Percentiles rank a stretch among this genome's conserved stretches.
phyloP scores from a whole-genome alignment of 2,329 filamentous ascomycete species.

The Helotiales sp. region DNA sequence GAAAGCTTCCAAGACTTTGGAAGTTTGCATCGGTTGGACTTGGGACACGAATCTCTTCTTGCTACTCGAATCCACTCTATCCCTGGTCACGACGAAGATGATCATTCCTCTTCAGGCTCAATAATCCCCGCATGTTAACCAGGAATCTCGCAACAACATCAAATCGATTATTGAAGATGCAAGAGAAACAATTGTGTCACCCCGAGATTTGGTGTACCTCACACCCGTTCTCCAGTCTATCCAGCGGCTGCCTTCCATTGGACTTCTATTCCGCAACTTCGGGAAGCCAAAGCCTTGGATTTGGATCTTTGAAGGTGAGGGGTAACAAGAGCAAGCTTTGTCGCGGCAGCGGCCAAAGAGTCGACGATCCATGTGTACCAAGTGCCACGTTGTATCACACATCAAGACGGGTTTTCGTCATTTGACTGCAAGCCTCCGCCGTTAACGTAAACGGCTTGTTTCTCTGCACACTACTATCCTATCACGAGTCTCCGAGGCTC shows the following conservation, averaged over 20 bases:
- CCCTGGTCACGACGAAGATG: slow-evolving; percentile 1
- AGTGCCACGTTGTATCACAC: not conserved
- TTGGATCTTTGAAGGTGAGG: not conserved
- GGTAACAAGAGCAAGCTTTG: slow-evolving; percentile 1
- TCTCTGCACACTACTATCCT: not conserved
- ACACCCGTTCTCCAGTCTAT: not conserved
- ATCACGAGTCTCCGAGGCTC: too few species aligned
- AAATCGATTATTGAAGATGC: not conserved
- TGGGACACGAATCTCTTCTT: not conserved
- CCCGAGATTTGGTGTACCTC: not conserved
- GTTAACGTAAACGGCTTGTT: not conserved
- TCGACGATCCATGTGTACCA: not conserved
- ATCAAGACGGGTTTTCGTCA: not conserved
- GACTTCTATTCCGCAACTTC: not conserved
- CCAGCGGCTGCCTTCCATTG: not conserved
- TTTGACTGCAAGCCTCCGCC: not conserved
- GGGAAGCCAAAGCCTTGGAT: not conserved
- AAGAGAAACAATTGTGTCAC: not conserved
- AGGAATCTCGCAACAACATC: not conserved
- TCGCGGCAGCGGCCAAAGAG: not conserved
- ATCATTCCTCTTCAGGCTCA: not conserved
- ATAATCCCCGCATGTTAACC: not conserved
- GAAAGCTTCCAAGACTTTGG: not conserved
- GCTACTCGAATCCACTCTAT: not conserved
- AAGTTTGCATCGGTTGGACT: too few species aligned